Evolutionary conservation across 306 rosid genomes (phyloP).

Genomic region (Quercus rubra): DNA sequence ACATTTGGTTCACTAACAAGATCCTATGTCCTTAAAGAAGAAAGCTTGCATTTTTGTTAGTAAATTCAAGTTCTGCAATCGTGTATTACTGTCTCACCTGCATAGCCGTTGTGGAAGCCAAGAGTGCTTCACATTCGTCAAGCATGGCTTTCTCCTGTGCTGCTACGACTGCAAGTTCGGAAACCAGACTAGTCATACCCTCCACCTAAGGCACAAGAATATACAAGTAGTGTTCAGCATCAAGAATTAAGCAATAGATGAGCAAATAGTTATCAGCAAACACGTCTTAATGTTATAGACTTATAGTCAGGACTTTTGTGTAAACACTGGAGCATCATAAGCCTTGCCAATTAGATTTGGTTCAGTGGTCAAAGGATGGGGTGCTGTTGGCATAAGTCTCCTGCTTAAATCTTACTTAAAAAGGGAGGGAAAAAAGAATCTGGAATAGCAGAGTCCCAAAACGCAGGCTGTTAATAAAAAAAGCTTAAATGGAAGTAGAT

Average conservation of each 20-base stretch:
- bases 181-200: slow-evolving; percentile 61
- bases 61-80: slow-evolving; percentile 15
- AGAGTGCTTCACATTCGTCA: slow-evolving; percentile 70
- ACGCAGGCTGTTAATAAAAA: not conserved
- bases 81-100: slow-evolving; percentile 54
- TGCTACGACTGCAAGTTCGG: slow-evolving; percentile 74
- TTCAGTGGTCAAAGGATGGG: not conserved
- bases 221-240: slow-evolving; percentile 11
- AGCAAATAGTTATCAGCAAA: not conserved
- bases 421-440: not conserved
- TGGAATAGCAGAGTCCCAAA: not conserved
- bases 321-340: not conserved
- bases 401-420: not conserved
- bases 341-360: not conserved
- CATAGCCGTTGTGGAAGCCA: slow-evolving; percentile 72
- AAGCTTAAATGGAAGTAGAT: not conserved
- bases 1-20: not conserved
- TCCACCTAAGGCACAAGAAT: slow-evolving; percentile 55
- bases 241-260: slow-evolving; percentile 13
- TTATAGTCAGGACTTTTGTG: not conserved
- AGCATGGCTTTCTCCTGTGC: slow-evolving; percentile 85
- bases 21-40: not conserved
- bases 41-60: not conserved
- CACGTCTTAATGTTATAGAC: not conserved
- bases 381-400: not conserved